These are phyloP conservation scores for Medicago truncatula DNA, from an alignment of 306 rosid species.

Conservation along the genomic window MtrunA17r5.0-ANR NC_053045.1:15196501-15197000, in stretches of 20 bases:
- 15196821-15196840: conserved; percentile 15
- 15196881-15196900: conserved; percentile 21
- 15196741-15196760: conserved; percentile 71
- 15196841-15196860: background rate
- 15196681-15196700: conserved; percentile 31
- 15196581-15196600: conserved; percentile 36
- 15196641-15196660: conserved; percentile 29
- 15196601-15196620: conserved; percentile 23
- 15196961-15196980: conserved; percentile 15
- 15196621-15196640: conserved; percentile 73
- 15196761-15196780: conserved; percentile 95
- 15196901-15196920: background rate
- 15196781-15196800: conserved; percentile 38
- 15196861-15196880: conserved; percentile 3
- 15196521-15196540: conserved; percentile 67
- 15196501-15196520: too few relatives aligned
- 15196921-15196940: conserved; percentile 4
- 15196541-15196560: conserved; percentile 20
- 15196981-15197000: conserved; percentile 3
- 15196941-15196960: background rate
- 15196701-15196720: conserved; percentile 20
- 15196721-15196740: conserved; percentile 31
- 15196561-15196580: conserved; percentile 27
- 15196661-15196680: conserved; percentile 17
- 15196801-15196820: conserved; percentile 28